phyloP scores from a whole-genome alignment of 75 land plant genomes.

The Pinus tabuliformis region DNA sequence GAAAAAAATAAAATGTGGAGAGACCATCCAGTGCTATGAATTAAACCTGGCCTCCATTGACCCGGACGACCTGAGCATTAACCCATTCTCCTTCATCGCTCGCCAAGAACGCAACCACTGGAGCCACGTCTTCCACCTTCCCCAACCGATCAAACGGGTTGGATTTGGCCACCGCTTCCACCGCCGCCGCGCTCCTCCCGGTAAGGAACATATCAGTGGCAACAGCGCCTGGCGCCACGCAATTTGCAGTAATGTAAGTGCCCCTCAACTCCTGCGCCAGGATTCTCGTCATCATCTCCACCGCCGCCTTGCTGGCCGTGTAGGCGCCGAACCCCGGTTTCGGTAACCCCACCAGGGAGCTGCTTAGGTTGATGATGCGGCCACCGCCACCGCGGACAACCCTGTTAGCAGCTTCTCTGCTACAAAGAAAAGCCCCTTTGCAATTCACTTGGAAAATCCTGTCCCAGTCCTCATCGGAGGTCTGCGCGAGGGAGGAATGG shows the following conservation, averaged over 20 bases:
- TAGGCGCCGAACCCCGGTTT: slow-evolving; percentile 17
- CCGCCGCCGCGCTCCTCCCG: slow-evolving; percentile 27
- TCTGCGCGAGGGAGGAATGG: background rate
- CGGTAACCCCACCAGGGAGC: slow-evolving; percentile 10
- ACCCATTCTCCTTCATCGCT: slow-evolving; percentile 55
- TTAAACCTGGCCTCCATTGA: slow-evolving; percentile 44
- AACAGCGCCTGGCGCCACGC: slow-evolving; percentile 57
- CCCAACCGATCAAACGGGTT: slow-evolving; percentile 40
- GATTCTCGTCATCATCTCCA: slow-evolving; percentile 45
- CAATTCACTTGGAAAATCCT: no score
- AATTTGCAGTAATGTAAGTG: slow-evolving; percentile 49
- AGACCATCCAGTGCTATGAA: no score
- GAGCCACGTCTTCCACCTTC: slow-evolving; percentile 34
- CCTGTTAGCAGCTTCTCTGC: slow-evolving; percentile 42
- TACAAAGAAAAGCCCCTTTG: background rate
- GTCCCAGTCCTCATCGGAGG: no score
- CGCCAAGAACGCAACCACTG: slow-evolving; percentile 32
- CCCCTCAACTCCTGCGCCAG: slow-evolving; percentile 55
- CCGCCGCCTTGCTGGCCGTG: slow-evolving; percentile 49
- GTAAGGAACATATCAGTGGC: slow-evolving; percentile 52
- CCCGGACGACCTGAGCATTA: slow-evolving; percentile 58
- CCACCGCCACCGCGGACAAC: slow-evolving; percentile 25
- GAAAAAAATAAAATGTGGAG: no score
- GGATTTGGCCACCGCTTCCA: slow-evolving; percentile 7
- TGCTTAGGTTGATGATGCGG: slow-evolving; percentile 34